Conservation (phyloP, 164 flowering plant genomes). For the Aristolochia californica region DNA sequence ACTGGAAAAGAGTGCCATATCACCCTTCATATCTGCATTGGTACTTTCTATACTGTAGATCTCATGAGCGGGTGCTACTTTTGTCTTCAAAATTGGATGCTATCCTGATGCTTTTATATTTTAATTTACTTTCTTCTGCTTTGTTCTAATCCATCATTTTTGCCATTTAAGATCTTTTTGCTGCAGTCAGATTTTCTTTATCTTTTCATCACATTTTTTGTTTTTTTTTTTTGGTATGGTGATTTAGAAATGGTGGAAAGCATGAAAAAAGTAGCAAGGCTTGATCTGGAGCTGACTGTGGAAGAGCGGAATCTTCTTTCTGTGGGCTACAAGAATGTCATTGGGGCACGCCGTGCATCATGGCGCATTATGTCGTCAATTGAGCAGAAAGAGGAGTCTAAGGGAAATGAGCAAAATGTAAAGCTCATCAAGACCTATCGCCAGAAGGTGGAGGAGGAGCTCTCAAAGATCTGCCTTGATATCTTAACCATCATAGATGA, state of each 20-base stretch:
- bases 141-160: neutral
- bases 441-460: conserved; percentile 21
- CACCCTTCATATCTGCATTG: too few relatives aligned
- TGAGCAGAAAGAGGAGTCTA: conserved; percentile 18
- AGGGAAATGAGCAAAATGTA: conserved; percentile 18
- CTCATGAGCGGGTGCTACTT: too few relatives aligned
- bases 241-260: conserved; percentile 18
- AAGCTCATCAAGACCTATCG: conserved; percentile 16
- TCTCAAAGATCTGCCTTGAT: conserved; percentile 15
- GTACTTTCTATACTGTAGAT: too few relatives aligned
- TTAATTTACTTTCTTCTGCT: too few relatives aligned
- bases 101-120: too few relatives aligned
- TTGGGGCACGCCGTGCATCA: conserved; percentile 21
- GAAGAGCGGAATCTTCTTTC: conserved; percentile 23
- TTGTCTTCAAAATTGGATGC: too few relatives aligned
- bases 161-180: neutral
- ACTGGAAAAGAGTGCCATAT: too few relatives aligned
- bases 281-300: conserved; percentile 18
- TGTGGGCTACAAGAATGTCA: conserved; percentile 20
- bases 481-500: conserved; percentile 18
- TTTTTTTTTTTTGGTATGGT: neutral
- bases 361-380: conserved; percentile 23
- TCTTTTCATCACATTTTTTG: neutral
- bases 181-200: neutral
- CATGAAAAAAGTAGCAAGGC: conserved; percentile 18